phyloP scores from a whole-genome alignment of 768 basidiomycete species.

The Russula abietina region DNA sequence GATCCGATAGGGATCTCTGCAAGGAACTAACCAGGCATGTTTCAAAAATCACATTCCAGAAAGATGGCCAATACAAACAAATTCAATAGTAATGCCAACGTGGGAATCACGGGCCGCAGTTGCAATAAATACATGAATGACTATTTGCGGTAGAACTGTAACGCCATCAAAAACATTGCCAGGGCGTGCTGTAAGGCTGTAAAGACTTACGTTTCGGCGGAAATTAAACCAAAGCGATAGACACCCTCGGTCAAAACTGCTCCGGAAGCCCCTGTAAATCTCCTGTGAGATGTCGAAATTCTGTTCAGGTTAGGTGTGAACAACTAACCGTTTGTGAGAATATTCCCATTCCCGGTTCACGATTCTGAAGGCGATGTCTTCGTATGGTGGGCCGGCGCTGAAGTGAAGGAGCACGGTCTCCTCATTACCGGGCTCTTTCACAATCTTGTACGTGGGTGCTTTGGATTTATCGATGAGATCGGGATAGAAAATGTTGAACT shows the following conservation, averaged over 20 bases:
- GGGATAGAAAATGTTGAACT: slow-evolving; percentile 98
- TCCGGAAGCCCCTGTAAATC: slow-evolving; percentile 76
- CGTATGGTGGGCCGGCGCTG: slow-evolving; percentile 95
- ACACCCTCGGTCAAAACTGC: slow-evolving; percentile 95
- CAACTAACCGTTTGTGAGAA: slow-evolving; percentile 80
- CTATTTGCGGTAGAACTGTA: slow-evolving; percentile 77
- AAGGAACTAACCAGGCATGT: slow-evolving; percentile 14
- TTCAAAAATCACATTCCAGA: slow-evolving; percentile 31
- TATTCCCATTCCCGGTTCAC: slow-evolving; percentile 99
- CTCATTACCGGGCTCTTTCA: slow-evolving; percentile 90
- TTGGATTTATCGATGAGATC: slow-evolving; percentile 98
- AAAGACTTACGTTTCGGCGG: slow-evolving; percentile 72
- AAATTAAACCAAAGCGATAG: slow-evolving; percentile 96
- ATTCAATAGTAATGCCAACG: slow-evolving; percentile 19
- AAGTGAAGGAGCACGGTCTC: slow-evolving; percentile 93
- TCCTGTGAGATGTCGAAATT: slow-evolving; percentile 16
- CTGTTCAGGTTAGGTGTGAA: not conserved
- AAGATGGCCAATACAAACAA: slow-evolving; percentile 25
- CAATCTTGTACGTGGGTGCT: slow-evolving; percentile 93
- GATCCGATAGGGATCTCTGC: slow-evolving; percentile 21
- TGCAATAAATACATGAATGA: slow-evolving; percentile 18
- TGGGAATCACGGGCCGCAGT: slow-evolving; percentile 23
- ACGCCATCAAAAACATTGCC: slow-evolving; percentile 24
- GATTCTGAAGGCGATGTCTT: slow-evolving; percentile 97
- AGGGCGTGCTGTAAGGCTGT: slow-evolving; percentile 14